Base-by-base conservation (phyloP, 2,329 filamentous ascomycete genomes). In the Fusarium albosuccineum region DNA sequence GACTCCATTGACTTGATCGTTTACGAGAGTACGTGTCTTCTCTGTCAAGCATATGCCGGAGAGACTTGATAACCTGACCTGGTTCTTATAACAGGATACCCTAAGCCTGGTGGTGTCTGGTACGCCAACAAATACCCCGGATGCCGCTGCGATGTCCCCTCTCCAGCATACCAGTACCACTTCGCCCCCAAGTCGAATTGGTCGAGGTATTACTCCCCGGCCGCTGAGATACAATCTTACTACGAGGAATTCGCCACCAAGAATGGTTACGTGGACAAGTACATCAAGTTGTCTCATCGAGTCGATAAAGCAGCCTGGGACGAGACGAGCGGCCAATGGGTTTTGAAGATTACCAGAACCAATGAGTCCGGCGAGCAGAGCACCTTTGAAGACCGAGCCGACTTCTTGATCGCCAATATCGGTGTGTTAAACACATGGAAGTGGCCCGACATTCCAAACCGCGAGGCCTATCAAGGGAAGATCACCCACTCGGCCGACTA, bases 341-440 rank as follows among this genome's bases (percentile, higher is more conserved):
- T 64, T 0, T 16, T 68, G 11, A 56, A 36, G 1, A 50, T 63
- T 1, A 55, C 39, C 0, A n/a, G 48, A 7, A 50, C 49, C 2
- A 17, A 17, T 10, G n/a, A 37, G 41, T 49, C 50, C 34, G 29
- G 22, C 11, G 14, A 52, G 13, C 16, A 50, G 14, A 4, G 9
- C 9, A 56, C 26, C 0, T 82, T 86, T 36, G 73, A 72, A 22
- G 83, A 86, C 58, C 64, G 80, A 10, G 82, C 81, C 55, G 77
- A 84, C 61, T 84, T 85, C 64, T 71, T 86, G 17, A 64, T 86
- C 29, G 79, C 86, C 62, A 83, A 80, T 3, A 81, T 81, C 0
- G 85, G 85, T 0, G 82, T 86, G 57, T 71, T 87, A 7, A 87
- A 86, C 26, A 54, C 66, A 1, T 85, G 83, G 83, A 85, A 82